Conservation (phyloP, 169 alveolate genomes). For the Babesia caballi region DNA sequence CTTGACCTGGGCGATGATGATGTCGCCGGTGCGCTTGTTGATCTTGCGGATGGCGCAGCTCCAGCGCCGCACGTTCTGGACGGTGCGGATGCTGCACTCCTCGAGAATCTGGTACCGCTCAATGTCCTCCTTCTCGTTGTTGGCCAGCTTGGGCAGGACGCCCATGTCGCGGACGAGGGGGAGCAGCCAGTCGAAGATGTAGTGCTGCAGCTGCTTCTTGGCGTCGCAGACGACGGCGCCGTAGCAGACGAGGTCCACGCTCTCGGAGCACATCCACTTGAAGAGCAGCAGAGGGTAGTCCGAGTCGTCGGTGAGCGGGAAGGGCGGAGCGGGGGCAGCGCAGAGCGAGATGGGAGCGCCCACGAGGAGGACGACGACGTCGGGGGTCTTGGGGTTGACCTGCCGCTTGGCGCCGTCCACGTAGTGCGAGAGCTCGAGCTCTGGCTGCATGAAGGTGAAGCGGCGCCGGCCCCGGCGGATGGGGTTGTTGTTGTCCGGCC, state of each 20-base stretch:
- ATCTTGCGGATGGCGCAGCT: conserved; percentile 80
- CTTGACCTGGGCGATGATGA: conserved; percentile 75
- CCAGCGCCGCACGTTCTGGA: conserved; percentile 82
- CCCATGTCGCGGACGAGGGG: conserved; percentile 74
- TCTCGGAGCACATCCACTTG: conserved; percentile 77
- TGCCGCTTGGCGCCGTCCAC: conserved; percentile 64
- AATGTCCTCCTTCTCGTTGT: conserved; percentile 61
- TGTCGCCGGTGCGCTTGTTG: conserved; percentile 80
- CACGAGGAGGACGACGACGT: conserved; percentile 54
- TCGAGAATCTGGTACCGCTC: conserved; percentile 71
- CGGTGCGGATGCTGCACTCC: conserved; percentile 78
- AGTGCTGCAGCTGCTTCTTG: conserved; percentile 78
- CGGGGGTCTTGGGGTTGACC: conserved; percentile 62
- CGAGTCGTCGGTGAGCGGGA: conserved; percentile 75
- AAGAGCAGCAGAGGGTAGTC: conserved; percentile 78
- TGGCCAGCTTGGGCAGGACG: conserved; percentile 39
- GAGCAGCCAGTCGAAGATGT: conserved; percentile 78
- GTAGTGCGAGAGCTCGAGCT: conserved; percentile 59
- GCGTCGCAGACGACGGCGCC: conserved; percentile 83
- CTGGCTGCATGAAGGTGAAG: conserved; percentile 78
- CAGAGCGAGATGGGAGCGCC: conserved; percentile 64
- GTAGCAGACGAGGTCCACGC: conserved; percentile 72
- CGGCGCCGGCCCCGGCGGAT: conserved; percentile 72
- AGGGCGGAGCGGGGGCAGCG: conserved; percentile 30
- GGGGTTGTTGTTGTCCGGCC: conserved; percentile 76